Percentiles rank a stretch among this genome's conserved stretches.
Evolutionary conservation across 176 grass and related monocot genomes (phyloP).

Genomic region (Carex scoparia): DNA sequence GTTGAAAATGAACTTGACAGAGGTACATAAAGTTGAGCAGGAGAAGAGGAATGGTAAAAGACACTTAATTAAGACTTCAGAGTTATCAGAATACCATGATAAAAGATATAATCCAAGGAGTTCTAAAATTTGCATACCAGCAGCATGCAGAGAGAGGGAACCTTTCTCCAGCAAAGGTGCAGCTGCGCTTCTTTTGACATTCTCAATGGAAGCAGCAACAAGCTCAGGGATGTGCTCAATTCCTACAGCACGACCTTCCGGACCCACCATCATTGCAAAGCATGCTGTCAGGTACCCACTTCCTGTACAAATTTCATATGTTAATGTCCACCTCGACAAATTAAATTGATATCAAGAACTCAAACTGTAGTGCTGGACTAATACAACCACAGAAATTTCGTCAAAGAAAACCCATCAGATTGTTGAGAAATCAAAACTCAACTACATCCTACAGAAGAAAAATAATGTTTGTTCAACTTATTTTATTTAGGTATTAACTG

Average conservation of each 20-base stretch:
- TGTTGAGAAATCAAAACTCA: background rate
- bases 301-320: slow-evolving; percentile 32
- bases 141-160: slow-evolving; percentile 65
- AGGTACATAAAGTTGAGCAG: background rate
- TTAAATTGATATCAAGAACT: slow-evolving; percentile 5
- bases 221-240: slow-evolving; percentile 77
- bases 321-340: background rate
- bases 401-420: background rate
- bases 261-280: slow-evolving; percentile 80
- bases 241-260: slow-evolving; percentile 58
- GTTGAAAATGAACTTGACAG: background rate
- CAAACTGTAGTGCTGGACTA: background rate
- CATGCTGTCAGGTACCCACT: slow-evolving; percentile 83
- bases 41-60: background rate
- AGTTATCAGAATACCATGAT: background rate
- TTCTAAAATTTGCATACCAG: slow-evolving; percentile 36
- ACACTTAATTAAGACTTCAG: background rate
- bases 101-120: background rate
- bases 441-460: too few species aligned
- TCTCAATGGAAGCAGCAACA: slow-evolving; percentile 52
- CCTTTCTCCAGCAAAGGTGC: slow-evolving; percentile 45
- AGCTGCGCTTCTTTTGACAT: slow-evolving; percentile 60
- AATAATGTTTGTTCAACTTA: background rate
- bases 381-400: background rate
- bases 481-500: background rate